Evolutionary conservation across 2,329 filamentous ascomycete species (phyloP).

Genomic region (Beauveria australis): DNA sequence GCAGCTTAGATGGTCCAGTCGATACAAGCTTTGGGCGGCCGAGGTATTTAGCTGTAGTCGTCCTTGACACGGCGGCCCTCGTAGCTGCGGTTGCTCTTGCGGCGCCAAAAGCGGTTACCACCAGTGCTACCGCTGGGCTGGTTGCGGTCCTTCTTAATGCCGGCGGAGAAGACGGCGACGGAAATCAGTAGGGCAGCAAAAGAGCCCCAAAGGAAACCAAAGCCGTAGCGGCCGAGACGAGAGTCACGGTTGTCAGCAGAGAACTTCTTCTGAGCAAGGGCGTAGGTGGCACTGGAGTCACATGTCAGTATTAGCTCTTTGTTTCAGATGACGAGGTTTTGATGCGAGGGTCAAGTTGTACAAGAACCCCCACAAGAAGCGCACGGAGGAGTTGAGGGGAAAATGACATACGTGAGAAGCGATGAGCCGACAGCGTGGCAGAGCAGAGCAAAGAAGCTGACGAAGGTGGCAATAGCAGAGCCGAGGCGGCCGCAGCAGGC

Average conservation of each 20-base stretch:
- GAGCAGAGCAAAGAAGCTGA: conserved; percentile 53
- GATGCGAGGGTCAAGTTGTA: conserved; percentile 13
- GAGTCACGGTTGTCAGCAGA: conserved; percentile 45
- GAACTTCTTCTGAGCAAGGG: conserved; percentile 63
- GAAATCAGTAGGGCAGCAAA: conserved; percentile 59
- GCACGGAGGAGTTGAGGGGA: background rate
- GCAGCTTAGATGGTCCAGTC: background rate
- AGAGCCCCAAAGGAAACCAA: conserved; percentile 70
- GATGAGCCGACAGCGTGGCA: conserved; percentile 59
- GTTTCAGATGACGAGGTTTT: background rate
- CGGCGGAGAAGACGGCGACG: conserved; percentile 58
- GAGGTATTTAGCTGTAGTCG: conserved; percentile 47
- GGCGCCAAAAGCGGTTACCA: conserved; percentile 23
- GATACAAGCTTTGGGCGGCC: background rate
- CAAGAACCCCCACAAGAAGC: background rate
- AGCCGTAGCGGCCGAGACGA: conserved; percentile 57
- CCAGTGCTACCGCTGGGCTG: conserved; percentile 19
- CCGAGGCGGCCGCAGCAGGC: conserved; percentile 65
- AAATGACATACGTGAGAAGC: conserved; percentile 62
- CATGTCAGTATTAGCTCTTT: background rate
- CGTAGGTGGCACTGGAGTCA: conserved; percentile 45
- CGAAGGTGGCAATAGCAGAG: conserved; percentile 55
- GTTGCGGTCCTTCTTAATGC: conserved; percentile 39
- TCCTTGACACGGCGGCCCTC: conserved; percentile 58
- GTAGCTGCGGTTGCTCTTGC: conserved; percentile 30